Conservation (phyloP, 805 yeast species). For the Maudiozyma barnettii region DNA sequence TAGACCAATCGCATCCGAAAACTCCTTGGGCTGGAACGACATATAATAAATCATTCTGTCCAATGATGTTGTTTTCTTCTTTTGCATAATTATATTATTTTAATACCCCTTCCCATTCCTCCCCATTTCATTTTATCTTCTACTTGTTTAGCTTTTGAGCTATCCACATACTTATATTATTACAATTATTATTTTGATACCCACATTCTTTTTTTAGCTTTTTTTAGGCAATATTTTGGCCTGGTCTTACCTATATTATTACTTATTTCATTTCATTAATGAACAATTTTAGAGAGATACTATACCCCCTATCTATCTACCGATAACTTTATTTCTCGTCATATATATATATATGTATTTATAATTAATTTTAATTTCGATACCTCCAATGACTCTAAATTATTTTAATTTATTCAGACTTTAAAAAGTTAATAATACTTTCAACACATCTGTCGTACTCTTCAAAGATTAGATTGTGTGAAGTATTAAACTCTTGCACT, state of each 20-base stretch:
- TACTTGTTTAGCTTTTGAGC: not conserved
- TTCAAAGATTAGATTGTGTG: slow-evolving; percentile 26
- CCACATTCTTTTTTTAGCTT: too few species aligned
- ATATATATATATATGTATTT: not conserved
- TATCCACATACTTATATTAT: not conserved
- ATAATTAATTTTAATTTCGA: not conserved
- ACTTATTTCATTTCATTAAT: too few species aligned
- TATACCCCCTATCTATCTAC: too few species aligned
- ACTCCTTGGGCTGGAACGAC: slow-evolving; percentile 60
- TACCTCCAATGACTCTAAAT: not conserved
- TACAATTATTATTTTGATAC: too few species aligned
- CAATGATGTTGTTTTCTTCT: too few species aligned
- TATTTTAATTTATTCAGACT: slow-evolving; percentile 3
- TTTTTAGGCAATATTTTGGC: too few species aligned
- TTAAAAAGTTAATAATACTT: slow-evolving; percentile 14
- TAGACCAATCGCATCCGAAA: slow-evolving; percentile 59
- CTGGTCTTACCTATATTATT: too few species aligned
- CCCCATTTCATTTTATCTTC: too few species aligned
- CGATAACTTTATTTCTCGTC: not conserved
- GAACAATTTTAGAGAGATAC: not conserved
- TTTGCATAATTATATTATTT: too few species aligned
- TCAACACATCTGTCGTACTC: slow-evolving; percentile 15
- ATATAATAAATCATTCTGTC: slow-evolving; percentile 11
- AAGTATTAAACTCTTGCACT: slow-evolving; percentile 22
- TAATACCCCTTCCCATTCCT: too few species aligned